These are phyloP conservation scores for Xylaria sp. DNA, from an alignment of 495 filamentous ascomycete genomes.

Conservation along the genomic window DNA sequence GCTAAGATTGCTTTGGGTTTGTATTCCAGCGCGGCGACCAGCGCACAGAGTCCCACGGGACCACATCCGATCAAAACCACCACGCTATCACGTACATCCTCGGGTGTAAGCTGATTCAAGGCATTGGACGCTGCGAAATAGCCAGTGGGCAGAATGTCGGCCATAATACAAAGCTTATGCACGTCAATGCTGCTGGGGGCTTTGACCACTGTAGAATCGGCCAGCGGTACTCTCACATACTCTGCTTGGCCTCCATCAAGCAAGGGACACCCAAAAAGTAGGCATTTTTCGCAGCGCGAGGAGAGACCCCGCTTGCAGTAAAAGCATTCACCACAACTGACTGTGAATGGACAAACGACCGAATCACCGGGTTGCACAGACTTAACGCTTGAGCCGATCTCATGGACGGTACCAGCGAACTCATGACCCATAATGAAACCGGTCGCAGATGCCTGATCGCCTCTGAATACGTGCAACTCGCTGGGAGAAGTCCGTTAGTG, in stretches of 20 bases:
- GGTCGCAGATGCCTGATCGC: constrained; percentile 63
- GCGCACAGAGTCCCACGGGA: constrained; percentile 56
- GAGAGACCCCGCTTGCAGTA: constrained; percentile 67
- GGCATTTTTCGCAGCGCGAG: constrained; percentile 66
- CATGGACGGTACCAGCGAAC: constrained; percentile 49
- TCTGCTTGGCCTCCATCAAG: constrained; percentile 72
- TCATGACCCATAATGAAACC: constrained; percentile 55
- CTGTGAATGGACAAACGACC: constrained; percentile 38
- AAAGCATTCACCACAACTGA: constrained; percentile 59
- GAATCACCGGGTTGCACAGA: constrained; percentile 38
- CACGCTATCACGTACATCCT: constrained; percentile 40
- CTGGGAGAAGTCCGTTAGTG: constrained; percentile 47
- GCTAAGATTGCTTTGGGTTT: constrained; percentile 52
- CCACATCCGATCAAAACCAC: constrained; percentile 60
- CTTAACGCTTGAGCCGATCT: constrained; percentile 42
- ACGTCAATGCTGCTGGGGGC: constrained; percentile 71
- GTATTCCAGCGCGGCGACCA: constrained; percentile 56
- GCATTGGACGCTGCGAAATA: constrained; percentile 58
- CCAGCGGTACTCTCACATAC: constrained; percentile 69
- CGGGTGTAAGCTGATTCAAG: constrained; percentile 53
- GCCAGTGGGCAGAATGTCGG: constrained; percentile 68
- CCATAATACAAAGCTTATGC: constrained; percentile 71
- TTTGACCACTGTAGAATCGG: constrained; percentile 69
- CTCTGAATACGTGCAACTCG: constrained; percentile 87
- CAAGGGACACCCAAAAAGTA: constrained; percentile 63